These are phyloP conservation scores for Sporothrix variecibatus DNA, from an alignment of 2,329 filamentous ascomycete species.

Conservation along the genomic window DNA sequence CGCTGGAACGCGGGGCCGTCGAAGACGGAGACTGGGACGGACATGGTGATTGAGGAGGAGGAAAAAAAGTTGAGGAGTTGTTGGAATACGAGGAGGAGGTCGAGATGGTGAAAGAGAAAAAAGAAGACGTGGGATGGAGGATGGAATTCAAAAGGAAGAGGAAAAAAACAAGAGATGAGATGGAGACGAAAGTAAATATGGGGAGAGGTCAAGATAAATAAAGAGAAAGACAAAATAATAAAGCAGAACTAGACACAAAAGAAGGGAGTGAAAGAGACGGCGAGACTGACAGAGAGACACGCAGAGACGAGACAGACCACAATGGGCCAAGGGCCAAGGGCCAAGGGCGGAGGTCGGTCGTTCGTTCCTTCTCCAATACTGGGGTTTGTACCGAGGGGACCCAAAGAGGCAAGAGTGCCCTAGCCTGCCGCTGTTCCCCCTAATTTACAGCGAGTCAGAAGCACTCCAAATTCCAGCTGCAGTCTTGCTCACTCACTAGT, in stretches of 20 bases:
- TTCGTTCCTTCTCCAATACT: neutral
- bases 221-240: neutral
- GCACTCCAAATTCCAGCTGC: neutral
- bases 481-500: neutral
- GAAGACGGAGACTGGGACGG: constrained; percentile 74
- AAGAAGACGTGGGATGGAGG: neutral
- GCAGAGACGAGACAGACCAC: neutral
- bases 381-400: constrained; percentile 8
- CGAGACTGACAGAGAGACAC: neutral
- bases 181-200: neutral
- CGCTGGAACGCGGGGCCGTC: constrained; percentile 77
- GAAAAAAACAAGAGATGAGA: neutral
- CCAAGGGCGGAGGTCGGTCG: neutral
- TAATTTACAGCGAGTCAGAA: neutral
- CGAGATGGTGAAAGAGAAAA: neutral
- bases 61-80: neutral
- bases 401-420: neutral
- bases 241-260: neutral
- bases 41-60: constrained; percentile 17
- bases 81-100: neutral
- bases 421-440: neutral
- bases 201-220: neutral
- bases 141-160: neutral
- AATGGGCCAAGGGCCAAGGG: neutral
- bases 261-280: neutral